Evolutionary conservation across 148 eudicot species (phyloP).

Genomic region (Rhododendron ovatum): DNA sequence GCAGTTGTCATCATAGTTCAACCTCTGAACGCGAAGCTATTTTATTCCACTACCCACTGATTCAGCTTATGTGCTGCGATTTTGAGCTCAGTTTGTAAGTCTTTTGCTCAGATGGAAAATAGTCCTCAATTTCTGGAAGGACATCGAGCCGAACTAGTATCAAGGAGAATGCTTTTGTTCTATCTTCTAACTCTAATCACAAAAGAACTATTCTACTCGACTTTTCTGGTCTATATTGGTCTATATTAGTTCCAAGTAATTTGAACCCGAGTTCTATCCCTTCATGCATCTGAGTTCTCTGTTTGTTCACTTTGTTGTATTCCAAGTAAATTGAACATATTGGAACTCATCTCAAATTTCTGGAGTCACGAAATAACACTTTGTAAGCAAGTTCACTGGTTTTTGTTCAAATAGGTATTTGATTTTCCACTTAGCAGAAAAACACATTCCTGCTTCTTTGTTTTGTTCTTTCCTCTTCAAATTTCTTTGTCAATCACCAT

Average conservation of each 20-base stretch:
- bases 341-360: not conserved
- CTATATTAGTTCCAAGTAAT: not conserved
- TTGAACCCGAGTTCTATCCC: not conserved
- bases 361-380: not conserved
- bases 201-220: not conserved
- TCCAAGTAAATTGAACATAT: not conserved
- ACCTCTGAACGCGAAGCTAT: conserved; percentile 16
- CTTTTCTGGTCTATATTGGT: not conserved
- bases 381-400: not conserved
- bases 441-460: not conserved
- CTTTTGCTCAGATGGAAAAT: not conserved
- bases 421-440: not conserved
- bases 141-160: not conserved
- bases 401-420: not conserved
- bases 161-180: not conserved
- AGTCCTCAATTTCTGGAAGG: not conserved
- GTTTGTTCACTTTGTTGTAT: not conserved
- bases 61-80: not conserved
- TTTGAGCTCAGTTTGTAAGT: not conserved
- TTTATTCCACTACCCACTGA: not conserved
- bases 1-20: conserved; percentile 7
- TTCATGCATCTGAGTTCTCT: not conserved
- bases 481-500: not conserved
- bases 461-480: not conserved
- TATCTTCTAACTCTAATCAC: not conserved